These are phyloP conservation scores for Bremia lactucae DNA, from an alignment of 352 stramenopile genomes.

Conservation along the genomic window DNA sequence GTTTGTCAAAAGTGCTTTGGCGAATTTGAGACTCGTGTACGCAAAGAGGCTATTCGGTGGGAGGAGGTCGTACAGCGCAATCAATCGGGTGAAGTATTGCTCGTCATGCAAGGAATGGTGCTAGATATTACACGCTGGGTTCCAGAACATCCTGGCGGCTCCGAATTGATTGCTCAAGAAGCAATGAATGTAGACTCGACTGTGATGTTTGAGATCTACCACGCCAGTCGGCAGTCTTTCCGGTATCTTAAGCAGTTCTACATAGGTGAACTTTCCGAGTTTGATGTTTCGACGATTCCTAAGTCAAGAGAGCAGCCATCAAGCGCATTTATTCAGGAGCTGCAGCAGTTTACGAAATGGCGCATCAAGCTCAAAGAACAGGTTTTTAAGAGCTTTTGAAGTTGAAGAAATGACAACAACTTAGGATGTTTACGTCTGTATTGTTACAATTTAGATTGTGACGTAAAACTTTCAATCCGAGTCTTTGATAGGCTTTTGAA, in stretches of 20 bases:
- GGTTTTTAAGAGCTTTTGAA: slow-evolving; percentile 79
- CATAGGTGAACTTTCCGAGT: slow-evolving; percentile 72
- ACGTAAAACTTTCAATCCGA: too few relatives aligned
- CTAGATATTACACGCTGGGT: slow-evolving; percentile 85
- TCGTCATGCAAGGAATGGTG: slow-evolving; percentile 86
- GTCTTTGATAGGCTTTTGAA: too few relatives aligned
- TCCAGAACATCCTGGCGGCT: slow-evolving; percentile 76
- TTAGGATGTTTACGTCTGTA: too few relatives aligned
- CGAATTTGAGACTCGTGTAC: slow-evolving; percentile 75
- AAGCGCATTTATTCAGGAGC: slow-evolving; percentile 58
- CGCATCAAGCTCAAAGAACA: slow-evolving; percentile 49
- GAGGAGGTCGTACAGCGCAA: slow-evolving; percentile 76
- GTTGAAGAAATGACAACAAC: too few relatives aligned
- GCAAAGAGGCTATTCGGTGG: slow-evolving; percentile 69
- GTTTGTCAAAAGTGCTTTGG: slow-evolving; percentile 61
- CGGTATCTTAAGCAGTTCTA: slow-evolving; percentile 88
- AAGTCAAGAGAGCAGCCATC: slow-evolving; percentile 41
- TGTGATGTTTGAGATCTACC: slow-evolving; percentile 88
- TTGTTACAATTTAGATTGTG: too few relatives aligned
- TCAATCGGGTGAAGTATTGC: slow-evolving; percentile 56
- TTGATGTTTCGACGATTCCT: slow-evolving; percentile 46
- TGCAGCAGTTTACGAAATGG: slow-evolving; percentile 75
- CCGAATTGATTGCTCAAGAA: slow-evolving; percentile 73
- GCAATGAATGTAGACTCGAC: slow-evolving; percentile 84
- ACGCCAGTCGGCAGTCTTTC: slow-evolving; percentile 86